Base-by-base conservation (phyloP, 2,329 filamentous ascomycete genomes). In the Colletotrichum filicis region DNA sequence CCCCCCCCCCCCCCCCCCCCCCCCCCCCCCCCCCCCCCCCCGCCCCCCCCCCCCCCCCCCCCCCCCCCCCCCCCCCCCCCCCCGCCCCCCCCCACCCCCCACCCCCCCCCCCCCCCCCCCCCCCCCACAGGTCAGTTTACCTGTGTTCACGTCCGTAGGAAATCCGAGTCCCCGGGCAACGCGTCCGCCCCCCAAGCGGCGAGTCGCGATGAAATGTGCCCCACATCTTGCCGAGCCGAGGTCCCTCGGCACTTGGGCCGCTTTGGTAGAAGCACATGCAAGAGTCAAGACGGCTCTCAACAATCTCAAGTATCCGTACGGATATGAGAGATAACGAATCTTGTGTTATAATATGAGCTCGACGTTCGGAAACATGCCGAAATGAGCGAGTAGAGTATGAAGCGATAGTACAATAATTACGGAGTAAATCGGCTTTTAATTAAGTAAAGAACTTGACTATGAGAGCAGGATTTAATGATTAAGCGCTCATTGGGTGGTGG, bases 201-300 rank as follows among this genome's bases (percentile, higher is more conserved):
- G 19, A 1, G 52, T 19, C 16, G 16, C 37, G 37, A 19, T 8
- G 6, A 22, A 49, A 49, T 49, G 1, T 16, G 28, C n/a, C 60
- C 70, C 70, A 52, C 56, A 49, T 65, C 7, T 49, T 65, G 46
- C 66, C 60, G 66, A 56, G 11, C 66, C 66, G 66, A 73, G 70
- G 70, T 73, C 49, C 66, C 66, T 64, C 60, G 70, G 70, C 66
- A 56, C 5, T 28, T 22, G 19, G 8, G 8, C 42, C 35, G 24
- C 35, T 68, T 28, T 55, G 32, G 5, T 37, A 14, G 12, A 12
- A 28, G 49, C 65, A 68, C 64, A 71, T 71, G 69, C 35, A 22
- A 55, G 32, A 32, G 32, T 32, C 32, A 32, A 12, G 1, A 49
- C 4, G 42, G 19, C 42, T n/a, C 42, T 22, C 42, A 11, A 49